phyloP scores from a whole-genome alignment of 192 early-diverging fungal species.

The Kappamyces sp. region DNA sequence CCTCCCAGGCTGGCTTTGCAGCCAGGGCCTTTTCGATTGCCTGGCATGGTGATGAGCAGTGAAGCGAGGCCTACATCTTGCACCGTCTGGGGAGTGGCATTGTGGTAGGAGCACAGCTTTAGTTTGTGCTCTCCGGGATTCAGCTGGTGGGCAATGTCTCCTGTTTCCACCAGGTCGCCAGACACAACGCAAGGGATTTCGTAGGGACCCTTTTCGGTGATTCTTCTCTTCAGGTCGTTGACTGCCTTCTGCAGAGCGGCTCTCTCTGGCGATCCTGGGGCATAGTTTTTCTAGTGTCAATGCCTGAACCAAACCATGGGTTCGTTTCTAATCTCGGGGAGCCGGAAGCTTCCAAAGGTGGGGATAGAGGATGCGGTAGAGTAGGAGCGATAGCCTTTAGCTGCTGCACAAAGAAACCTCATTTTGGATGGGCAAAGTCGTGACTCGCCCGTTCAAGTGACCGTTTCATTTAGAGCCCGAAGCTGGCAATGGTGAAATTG shows the following conservation, averaged over 20 bases:
- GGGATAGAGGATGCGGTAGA: slow-evolving; percentile 27
- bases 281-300: slow-evolving; percentile 55
- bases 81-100: slow-evolving; percentile 66
- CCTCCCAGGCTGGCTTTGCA: slow-evolving; percentile 86
- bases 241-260: slow-evolving; percentile 70
- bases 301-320: slow-evolving; percentile 58
- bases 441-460: no score
- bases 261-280: slow-evolving; percentile 67
- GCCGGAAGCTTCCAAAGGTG: slow-evolving; percentile 69
- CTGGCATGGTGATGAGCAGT: slow-evolving; percentile 19
- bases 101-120: slow-evolving; percentile 76
- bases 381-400: no score
- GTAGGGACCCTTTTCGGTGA: slow-evolving; percentile 46
- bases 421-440: no score
- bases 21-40: slow-evolving; percentile 83
- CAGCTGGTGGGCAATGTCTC: slow-evolving; percentile 56
- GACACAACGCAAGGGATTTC: slow-evolving; percentile 81
- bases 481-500: no score
- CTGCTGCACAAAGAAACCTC: no score
- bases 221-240: slow-evolving; percentile 55
- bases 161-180: slow-evolving; percentile 47
- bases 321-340: slow-evolving; percentile 83
- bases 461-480: no score
- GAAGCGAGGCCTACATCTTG: slow-evolving; percentile 33
- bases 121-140: slow-evolving; percentile 79